A percentile compares a stretch with the other conserved stretches of the same genome.
Conservation (phyloP, 1,284 basidiomycete genomes). For the Leccinum ponderosum region DNA sequence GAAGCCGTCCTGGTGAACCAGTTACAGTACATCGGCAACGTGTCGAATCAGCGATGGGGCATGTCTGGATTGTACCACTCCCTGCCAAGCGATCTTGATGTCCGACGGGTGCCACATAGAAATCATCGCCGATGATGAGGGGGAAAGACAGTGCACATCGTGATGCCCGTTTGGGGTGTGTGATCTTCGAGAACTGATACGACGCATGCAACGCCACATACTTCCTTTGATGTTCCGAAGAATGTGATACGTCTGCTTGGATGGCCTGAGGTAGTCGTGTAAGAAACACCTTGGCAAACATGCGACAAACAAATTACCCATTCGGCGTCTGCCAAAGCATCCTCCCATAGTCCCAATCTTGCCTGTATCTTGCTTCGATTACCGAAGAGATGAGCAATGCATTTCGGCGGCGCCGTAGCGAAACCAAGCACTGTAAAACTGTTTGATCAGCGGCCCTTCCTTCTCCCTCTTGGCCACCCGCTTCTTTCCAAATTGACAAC, state of each 20-base stretch:
- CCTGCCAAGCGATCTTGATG: conserved; percentile 60
- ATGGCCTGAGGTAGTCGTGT: conserved; percentile 8
- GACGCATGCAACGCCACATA: conserved; percentile 9
- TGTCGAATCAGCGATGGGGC: conserved; percentile 57
- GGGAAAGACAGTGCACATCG: conserved; percentile 41
- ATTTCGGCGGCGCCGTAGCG: neutral
- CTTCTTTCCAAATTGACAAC: conserved; percentile 91
- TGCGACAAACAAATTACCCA: neutral
- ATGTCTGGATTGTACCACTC: conserved; percentile 80
- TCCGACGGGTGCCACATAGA: conserved; percentile 61
- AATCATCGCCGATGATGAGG: conserved; percentile 50
- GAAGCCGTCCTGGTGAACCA: conserved; percentile 38
- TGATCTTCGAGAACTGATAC: conserved; percentile 55
- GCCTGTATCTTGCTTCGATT: conserved; percentile 9
- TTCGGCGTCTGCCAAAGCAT: conserved; percentile 3
- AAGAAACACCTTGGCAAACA: neutral
- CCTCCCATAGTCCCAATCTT: neutral
- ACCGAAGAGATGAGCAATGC: conserved; percentile 4
- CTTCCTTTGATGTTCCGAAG: conserved; percentile 8
- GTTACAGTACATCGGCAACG: conserved; percentile 43
- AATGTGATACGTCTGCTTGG: neutral
- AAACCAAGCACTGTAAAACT: neutral
- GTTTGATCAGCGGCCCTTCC: conserved; percentile 71
- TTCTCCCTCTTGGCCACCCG: conserved; percentile 85
- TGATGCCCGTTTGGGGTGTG: conserved; percentile 40